These are phyloP conservation scores for Calophaca sinica DNA, from an alignment of 306 rosid species.

Conservation along the genomic window DNA sequence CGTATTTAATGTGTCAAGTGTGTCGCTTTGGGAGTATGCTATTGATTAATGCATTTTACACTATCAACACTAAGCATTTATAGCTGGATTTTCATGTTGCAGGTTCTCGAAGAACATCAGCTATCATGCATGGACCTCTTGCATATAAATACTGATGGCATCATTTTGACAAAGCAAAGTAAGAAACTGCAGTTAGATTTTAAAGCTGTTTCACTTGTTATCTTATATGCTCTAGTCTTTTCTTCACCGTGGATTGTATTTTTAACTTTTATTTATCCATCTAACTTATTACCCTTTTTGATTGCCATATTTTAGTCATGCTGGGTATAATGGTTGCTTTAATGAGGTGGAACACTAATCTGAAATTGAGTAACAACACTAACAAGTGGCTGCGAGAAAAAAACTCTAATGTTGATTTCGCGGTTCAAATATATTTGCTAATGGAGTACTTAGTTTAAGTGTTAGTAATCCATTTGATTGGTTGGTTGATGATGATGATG, in stretches of 20 bases:
- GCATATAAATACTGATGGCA: slow-evolving; percentile 70
- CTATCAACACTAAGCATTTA: slow-evolving; percentile 40
- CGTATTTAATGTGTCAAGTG: neutral
- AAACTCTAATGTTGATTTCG: neutral
- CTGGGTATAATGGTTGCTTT: slow-evolving; percentile 1
- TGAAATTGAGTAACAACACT: neutral
- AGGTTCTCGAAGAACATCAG: slow-evolving; percentile 95
- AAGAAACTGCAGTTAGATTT: slow-evolving; percentile 47
- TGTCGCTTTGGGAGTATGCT: neutral
- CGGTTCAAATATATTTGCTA: slow-evolving; percentile 2
- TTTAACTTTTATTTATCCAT: slow-evolving; percentile 12
- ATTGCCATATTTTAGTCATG: slow-evolving; percentile 2
- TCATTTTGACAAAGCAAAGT: slow-evolving; percentile 84
- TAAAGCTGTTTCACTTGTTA: slow-evolving; percentile 28
- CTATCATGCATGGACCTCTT: slow-evolving; percentile 76
- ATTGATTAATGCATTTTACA: slow-evolving; percentile 2
- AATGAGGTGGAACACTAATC: neutral
- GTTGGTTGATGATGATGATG: slow-evolving; percentile 6
- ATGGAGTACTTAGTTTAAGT: neutral
- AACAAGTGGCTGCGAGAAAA: neutral
- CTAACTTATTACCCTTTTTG: neutral
- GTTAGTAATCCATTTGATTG: slow-evolving; percentile 17
- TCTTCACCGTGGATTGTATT: slow-evolving; percentile 28
- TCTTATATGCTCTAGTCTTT: slow-evolving; percentile 22
- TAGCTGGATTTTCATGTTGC: slow-evolving; percentile 43